Base-by-base conservation (phyloP, 2,329 filamentous ascomycete genomes). In the Diaporthe citrichinensis region DNA sequence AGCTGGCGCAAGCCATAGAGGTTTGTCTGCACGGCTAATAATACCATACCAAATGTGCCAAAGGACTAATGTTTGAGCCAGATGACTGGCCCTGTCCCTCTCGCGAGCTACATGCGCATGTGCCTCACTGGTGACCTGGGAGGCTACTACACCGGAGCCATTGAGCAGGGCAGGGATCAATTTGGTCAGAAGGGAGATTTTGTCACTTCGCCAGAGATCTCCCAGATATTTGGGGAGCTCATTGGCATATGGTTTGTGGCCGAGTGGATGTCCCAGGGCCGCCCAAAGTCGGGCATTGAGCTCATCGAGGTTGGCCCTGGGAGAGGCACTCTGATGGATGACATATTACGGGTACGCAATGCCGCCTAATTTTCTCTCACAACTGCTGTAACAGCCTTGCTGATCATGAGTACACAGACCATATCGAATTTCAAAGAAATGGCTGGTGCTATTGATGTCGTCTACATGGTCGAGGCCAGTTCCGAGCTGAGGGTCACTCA, bases 71-170 rank as follows among this genome's bases (percentile, higher is more conserved):
- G 6, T 31, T 68, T 20, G 9, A 10, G 14, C 7, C 57, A 88
- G 86, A 85, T 93, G 55, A 98, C 97, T 15, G 97, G 97, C 0
- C 96, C 97, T 5, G 92, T 98, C 39, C 95, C 97, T 0, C 90
- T 99, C 76, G 96, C 97, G 7, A 93, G 95, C 71, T 99, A 96
- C 84, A 99, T 99, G 97, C 96, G 97, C 82, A 98, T 98, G 93
- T 98, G 96, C 83, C 91, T 99, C 78, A 99, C 97, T 0, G 94
- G 94, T 15, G 94, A 97, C 77, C 86, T 95, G 53, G 95, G 95
- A 75, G 97, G 97, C 72, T 99, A 99, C 86, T 99, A 99, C 85
- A 98, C 95, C 0, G 91, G 93, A 7, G 91, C 92, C 34, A 89
- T 93, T 58, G 89, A 89, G 72, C 85, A 91, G 76, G 92, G 90